Evolutionary conservation across 768 basidiomycete genomes (phyloP).

Genomic region (Fibroporia radiculosa): DNA sequence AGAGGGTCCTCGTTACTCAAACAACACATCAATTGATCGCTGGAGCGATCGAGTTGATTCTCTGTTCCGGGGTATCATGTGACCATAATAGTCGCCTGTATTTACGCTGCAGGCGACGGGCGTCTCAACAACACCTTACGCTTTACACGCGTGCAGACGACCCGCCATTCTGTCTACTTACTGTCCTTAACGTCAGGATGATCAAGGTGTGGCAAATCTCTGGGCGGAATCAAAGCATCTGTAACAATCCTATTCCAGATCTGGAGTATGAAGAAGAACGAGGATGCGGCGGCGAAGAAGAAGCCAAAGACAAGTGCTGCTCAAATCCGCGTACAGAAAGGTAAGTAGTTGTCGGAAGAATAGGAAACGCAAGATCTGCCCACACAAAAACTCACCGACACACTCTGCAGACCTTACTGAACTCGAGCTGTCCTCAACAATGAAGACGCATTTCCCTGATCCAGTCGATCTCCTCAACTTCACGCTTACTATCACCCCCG

Average conservation of each 20-base stretch:
- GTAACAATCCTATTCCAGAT: slow-evolving; percentile 46
- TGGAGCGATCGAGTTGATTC: too few species aligned
- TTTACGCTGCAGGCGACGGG: too few species aligned
- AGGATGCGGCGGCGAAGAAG: slow-evolving; percentile 95
- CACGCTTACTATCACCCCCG: slow-evolving; percentile 88
- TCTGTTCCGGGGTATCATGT: too few species aligned
- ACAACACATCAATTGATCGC: too few species aligned
- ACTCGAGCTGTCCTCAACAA: slow-evolving; percentile 90
- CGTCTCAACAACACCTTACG: too few species aligned
- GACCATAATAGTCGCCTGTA: too few species aligned
- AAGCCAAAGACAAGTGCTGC: slow-evolving; percentile 98
- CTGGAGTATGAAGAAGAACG: slow-evolving; percentile 99
- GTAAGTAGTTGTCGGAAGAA: too few species aligned
- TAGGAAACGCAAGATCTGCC: too few species aligned
- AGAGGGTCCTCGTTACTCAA: too few species aligned
- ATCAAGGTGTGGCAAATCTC: slow-evolving; percentile 12
- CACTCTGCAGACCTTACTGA: slow-evolving; percentile 80
- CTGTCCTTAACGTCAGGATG: slow-evolving; percentile 4
- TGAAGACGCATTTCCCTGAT: slow-evolving; percentile 94
- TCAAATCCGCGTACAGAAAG: slow-evolving; percentile 99
- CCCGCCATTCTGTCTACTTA: not conserved
- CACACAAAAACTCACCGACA: too few species aligned
- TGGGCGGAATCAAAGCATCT: not conserved
- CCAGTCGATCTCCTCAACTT: slow-evolving; percentile 95
- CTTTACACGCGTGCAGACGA: not conserved